Percentiles rank a stretch among this genome's conserved stretches.
These are phyloP conservation scores for Nephelium lappaceum DNA, from an alignment of 345 rosid genomes.

Conservation along the genomic window DNA sequence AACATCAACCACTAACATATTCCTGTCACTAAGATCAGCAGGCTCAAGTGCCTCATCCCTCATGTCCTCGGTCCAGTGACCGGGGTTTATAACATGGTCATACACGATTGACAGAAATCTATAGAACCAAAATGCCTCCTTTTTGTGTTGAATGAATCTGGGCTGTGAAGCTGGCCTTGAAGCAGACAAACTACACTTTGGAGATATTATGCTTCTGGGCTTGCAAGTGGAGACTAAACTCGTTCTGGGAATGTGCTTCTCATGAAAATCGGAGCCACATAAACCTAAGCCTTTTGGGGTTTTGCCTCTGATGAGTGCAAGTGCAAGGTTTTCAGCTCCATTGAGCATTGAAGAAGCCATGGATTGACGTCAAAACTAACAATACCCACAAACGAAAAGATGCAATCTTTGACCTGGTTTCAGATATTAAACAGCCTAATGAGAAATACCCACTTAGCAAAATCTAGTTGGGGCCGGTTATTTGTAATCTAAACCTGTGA, in stretches of 20 bases:
- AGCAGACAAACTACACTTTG: slow-evolving; percentile 71
- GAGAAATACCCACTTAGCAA: slow-evolving; percentile 12
- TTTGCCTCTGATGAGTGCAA: slow-evolving; percentile 38
- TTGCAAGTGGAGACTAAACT: slow-evolving; percentile 26
- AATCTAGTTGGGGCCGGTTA: neutral
- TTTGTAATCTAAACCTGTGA: neutral
- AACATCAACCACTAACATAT: slow-evolving; percentile 90
- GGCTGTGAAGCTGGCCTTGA: slow-evolving; percentile 94
- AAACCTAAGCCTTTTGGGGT: slow-evolving; percentile 43
- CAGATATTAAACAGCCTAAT: neutral
- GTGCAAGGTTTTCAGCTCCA: slow-evolving; percentile 66
- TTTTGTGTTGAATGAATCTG: slow-evolving; percentile 95
- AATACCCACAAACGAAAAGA: slow-evolving; percentile 16
- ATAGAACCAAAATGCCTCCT: slow-evolving; percentile 98
- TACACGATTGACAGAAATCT: slow-evolving; percentile 91
- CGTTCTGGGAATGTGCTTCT: slow-evolving; percentile 39
- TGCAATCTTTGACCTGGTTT: neutral
- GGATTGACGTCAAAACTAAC: slow-evolving; percentile 4
- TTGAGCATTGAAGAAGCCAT: slow-evolving; percentile 78
- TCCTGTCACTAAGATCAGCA: slow-evolving; percentile 75
- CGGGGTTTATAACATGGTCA: slow-evolving; percentile 90
- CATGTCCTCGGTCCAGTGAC: slow-evolving; percentile 99
- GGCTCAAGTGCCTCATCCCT: slow-evolving; percentile 97
- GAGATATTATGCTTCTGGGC: slow-evolving; percentile 33
- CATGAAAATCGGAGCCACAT: slow-evolving; percentile 45